Base-by-base conservation (phyloP, 768 basidiomycete genomes). In the Termitomyces sp. region DNA sequence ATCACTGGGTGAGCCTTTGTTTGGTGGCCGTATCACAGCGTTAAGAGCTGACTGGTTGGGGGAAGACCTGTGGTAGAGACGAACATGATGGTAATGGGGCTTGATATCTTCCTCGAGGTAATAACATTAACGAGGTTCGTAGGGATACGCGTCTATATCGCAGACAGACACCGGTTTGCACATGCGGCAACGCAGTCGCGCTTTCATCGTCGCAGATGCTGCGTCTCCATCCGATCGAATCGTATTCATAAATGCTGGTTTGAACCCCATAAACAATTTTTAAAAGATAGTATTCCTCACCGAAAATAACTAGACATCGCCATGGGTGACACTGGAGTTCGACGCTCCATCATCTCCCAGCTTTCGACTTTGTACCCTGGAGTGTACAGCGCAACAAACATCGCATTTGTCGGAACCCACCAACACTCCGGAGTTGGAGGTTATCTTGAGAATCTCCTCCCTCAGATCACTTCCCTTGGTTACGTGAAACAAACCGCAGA, bases 401-500 rank as follows among this genome's bases (percentile, higher is more conserved):
- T 89, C 56, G 89, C 89, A 2, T 84, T 92, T 60, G 82, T 86
- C 26, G 82, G 85, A 48, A 91, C 89, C 0, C 90, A 93, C 65
- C 81, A 84, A 62, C 91, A 93, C 68, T 76, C 86, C 0, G 90
- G 89, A 16, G 90, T 89, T 27, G 89, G 88, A 20, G 89, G 89
- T 0, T 91, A 91, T 71, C 75, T 88, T 45, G 88, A 91, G 75
- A 82, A 91, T 64, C 77, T 92, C 30, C 82, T 93, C 30, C 89
- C 89, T 0, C 89, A 92, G 67, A 60, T 92, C 46, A 90, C 88
- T 1, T 79, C 88, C 7, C 74, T 88, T 1, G 91, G 90, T 14
- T 89, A 88, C 64, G 86, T 92, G 54, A 79, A 79, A 53, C 79
- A 88, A 70, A 84, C 87, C 0, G 89, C 85, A 36, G 80, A 84